Conservation (phyloP, 2,329 filamentous ascomycete genomes). For the Fusarium piperis region DNA sequence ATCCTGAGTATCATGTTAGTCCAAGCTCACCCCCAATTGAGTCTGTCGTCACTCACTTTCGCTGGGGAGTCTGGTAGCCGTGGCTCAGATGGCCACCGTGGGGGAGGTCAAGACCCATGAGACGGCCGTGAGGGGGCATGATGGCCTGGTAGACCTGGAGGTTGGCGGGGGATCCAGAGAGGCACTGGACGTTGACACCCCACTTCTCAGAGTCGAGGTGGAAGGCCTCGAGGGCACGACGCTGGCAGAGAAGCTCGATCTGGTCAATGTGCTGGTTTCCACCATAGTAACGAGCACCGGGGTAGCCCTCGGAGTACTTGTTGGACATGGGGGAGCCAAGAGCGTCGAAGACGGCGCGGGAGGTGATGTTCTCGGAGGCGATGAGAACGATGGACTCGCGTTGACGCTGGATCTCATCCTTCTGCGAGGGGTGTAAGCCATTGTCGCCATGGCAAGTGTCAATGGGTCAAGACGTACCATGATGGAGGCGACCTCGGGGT, state of each 20-base stretch:
- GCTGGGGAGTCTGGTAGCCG: constrained; percentile 94
- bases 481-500: constrained; percentile 94
- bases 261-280: constrained; percentile 99
- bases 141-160: constrained; percentile 98
- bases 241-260: constrained; percentile 95
- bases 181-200: constrained; percentile 98
- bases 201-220: constrained; percentile 86
- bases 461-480: constrained; percentile 72
- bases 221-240: constrained; percentile 91
- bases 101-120: constrained; percentile 96
- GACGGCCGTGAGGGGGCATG: constrained; percentile 92
- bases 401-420: constrained; percentile 95
- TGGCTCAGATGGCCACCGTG: constrained; percentile 96
- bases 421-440: constrained; percentile 61
- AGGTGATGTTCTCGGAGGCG: constrained; percentile 99
- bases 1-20: constrained; percentile 65
- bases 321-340: constrained; percentile 95
- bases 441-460: background rate
- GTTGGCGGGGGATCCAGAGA: constrained; percentile 94
- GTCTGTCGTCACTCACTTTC: constrained; percentile 71
- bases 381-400: constrained; percentile 99
- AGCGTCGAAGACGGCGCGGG: constrained; percentile 96
- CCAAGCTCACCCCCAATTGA: background rate
- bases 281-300: constrained; percentile 97
- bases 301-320: constrained; percentile 99